These are phyloP conservation scores for Fraxinus cuspidata DNA, from an alignment of 257 asterid genomes.

Conservation along the genomic window DNA sequence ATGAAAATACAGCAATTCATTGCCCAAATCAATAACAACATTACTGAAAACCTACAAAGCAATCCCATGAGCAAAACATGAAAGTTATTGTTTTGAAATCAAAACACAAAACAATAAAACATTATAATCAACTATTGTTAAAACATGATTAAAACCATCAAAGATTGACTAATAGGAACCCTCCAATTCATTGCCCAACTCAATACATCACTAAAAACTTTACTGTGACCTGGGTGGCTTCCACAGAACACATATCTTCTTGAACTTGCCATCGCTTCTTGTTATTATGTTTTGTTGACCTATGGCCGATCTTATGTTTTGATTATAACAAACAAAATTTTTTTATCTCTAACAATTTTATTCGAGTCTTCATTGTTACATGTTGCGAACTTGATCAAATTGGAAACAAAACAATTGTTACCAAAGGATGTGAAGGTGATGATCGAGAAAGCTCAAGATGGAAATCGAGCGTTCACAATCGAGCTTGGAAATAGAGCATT, in stretches of 20 bases:
- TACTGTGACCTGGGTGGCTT: slow-evolving; percentile 84
- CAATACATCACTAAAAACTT: slow-evolving; percentile 92
- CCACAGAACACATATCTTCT: slow-evolving; percentile 96
- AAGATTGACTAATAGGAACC: slow-evolving; percentile 30
- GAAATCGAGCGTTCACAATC: no score
- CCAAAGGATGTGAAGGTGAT: no score
- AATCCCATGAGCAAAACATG: slow-evolving; percentile 18
- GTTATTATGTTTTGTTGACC: no score
- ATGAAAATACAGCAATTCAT: neutral
- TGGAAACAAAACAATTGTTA: no score
- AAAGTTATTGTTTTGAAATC: slow-evolving; percentile 29
- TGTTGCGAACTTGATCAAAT: no score
- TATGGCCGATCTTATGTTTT: no score
- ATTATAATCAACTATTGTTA: neutral
- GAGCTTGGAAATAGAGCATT: no score
- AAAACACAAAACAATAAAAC: slow-evolving; percentile 8
- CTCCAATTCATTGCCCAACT: slow-evolving; percentile 92
- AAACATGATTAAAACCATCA: slow-evolving; percentile 22
- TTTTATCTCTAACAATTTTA: no score
- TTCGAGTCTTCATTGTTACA: no score
- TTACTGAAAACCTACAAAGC: slow-evolving; percentile 7
- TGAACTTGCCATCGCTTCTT: slow-evolving; percentile 56
- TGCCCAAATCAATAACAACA: neutral
- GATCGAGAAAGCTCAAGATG: no score
- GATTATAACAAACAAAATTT: no score